Conservation (phyloP, 2,329 filamentous ascomycete species). For the Sarocladium strictum region DNA sequence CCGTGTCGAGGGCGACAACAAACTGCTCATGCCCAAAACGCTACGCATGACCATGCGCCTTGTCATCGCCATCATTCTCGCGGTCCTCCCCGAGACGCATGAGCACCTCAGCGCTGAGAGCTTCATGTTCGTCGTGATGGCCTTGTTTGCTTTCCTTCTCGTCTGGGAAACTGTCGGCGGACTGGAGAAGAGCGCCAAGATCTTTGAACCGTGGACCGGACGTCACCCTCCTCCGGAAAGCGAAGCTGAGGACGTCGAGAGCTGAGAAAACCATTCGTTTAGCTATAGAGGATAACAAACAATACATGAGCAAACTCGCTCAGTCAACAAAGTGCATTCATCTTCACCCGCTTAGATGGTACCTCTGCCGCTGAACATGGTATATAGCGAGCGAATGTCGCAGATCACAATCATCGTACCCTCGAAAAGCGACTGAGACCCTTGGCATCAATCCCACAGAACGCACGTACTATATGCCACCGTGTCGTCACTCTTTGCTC, state of each 20-base stretch:
- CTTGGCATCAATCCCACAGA: too few relatives aligned
- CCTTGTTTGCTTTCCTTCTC: constrained; percentile 33
- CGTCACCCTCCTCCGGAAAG: constrained; percentile 21
- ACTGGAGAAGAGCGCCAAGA: constrained; percentile 20
- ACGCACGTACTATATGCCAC: neutral
- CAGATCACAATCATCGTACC: too few relatives aligned
- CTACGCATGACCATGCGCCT: constrained; percentile 25
- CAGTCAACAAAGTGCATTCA: too few relatives aligned
- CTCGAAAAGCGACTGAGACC: too few relatives aligned
- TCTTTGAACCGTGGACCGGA: constrained; percentile 29
- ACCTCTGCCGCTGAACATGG: too few relatives aligned
- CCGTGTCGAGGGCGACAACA: constrained; percentile 16
- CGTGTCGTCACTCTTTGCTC: constrained; percentile 17
- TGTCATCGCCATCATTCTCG: constrained; percentile 23
- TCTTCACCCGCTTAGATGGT: too few relatives aligned
- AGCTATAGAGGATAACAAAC: too few relatives aligned
- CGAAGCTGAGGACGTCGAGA: constrained; percentile 13
- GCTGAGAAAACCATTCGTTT: too few relatives aligned
- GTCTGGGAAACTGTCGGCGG: constrained; percentile 39
- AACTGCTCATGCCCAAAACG: constrained; percentile 26
- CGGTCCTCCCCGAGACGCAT: constrained; percentile 30
- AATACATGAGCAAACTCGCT: too few relatives aligned
- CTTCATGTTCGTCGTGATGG: constrained; percentile 36
- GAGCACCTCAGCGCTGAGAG: constrained; percentile 22
- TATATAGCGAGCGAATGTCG: neutral